Base-by-base conservation (phyloP, 2,329 filamentous ascomycete genomes). In the Diaporthe amygdali region DNA sequence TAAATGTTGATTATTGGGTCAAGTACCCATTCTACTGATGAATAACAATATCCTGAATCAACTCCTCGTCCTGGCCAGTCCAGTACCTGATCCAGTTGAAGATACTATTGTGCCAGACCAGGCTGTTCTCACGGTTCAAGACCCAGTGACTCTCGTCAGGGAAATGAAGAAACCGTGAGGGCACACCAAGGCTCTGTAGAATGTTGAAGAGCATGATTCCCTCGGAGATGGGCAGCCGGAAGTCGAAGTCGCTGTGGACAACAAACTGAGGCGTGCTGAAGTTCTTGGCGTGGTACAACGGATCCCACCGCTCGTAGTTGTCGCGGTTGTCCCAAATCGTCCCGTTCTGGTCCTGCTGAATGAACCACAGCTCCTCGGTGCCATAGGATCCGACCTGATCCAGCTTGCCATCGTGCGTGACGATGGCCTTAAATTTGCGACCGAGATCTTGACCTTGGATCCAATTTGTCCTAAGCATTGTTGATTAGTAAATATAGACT, bases 91-190 rank as follows among this genome's bases (percentile, higher is more conserved):
- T 91, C 86, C 88, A 93, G 76, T 92, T 89, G 69, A 92, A 81
- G 61, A 94, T 91, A 15, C 89, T 88, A 54, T 85, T 87, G 78
- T 93, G 91, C 92, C 92, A 94, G 66, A 92, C 82, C 52, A 93
- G 79, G 30, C 86, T 87, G 78, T 94, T 94, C 82, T 93, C 91
- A 2, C 86, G 89, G 75, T 92, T 91, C 55, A 93, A 76, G 5
- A 93, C 91, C 89, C 90, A 93, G 76, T 93, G 92, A 73, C 92
- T 92, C 81, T 94, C 92, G 77, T 93, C 91, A 0, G 91, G 90
- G 78, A 93, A 94, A 2, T 86, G 91, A 75, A 94, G 77, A 74
- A 93, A 89, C 74, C 90, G 87, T 75, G 90, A 92, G 46, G 91
- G 88, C 7, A 94, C 84, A 0, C 90, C 90, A 61, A 84, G 83